Conservation (phyloP, 768 basidiomycete genomes). For the Pleurotus citrinopileatus region DNA sequence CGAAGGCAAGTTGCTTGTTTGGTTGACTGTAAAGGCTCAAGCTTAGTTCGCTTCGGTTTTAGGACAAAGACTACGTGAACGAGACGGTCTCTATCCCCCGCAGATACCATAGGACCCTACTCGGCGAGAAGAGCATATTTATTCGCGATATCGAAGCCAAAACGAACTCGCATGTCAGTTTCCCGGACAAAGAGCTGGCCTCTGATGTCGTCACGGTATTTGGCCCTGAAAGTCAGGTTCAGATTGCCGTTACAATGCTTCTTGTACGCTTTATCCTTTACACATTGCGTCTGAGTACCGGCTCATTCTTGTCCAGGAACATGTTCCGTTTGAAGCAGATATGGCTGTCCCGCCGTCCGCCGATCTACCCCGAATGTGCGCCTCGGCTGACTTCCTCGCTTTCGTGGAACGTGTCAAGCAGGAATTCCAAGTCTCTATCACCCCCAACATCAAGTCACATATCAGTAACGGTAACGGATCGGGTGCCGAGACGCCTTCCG, state of each 20-base stretch:
- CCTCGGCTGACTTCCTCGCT: constrained; percentile 79
- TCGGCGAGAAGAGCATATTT: constrained; percentile 96
- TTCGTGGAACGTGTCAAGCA: constrained; percentile 90
- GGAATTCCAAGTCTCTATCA: constrained; percentile 89
- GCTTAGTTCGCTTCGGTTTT: constrained; percentile 5
- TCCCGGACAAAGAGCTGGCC: constrained; percentile 93
- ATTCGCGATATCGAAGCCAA: constrained; percentile 96
- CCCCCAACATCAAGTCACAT: constrained; percentile 69
- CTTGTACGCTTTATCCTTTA: constrained; percentile 49
- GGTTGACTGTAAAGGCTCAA: background rate
- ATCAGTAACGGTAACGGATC: constrained; percentile 41
- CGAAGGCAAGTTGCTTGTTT: constrained; percentile 60
- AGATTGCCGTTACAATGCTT: constrained; percentile 95
- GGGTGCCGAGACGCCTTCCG: constrained; percentile 55
- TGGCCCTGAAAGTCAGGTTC: constrained; percentile 95
- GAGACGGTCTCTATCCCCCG: constrained; percentile 93
- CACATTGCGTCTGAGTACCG: background rate
- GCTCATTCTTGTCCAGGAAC: constrained; percentile 55
- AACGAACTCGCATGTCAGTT: constrained; percentile 89
- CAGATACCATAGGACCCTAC: constrained; percentile 89
- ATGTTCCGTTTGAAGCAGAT: constrained; percentile 95
- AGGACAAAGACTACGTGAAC: constrained; percentile 97
- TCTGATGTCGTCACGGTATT: constrained; percentile 95
- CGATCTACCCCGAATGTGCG: constrained; percentile 73
- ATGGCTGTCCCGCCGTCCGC: constrained; percentile 84